Conservation (phyloP, 768 basidiomycete species). For the Suillus fuscotomentosus region DNA sequence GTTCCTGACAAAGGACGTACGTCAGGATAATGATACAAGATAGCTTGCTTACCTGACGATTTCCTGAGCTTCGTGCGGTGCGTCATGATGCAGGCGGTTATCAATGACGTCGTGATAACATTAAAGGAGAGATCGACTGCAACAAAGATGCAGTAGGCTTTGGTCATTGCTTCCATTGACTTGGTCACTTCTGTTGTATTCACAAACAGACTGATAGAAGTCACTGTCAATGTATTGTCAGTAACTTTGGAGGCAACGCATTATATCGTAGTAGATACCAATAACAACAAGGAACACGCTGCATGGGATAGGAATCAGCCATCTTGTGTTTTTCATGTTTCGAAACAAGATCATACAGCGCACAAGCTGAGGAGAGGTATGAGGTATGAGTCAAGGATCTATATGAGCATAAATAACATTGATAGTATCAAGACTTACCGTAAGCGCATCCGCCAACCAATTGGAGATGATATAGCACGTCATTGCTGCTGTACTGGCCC, state of each 20-base stretch:
- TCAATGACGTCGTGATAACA: slow-evolving; percentile 1
- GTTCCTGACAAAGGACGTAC: not conserved
- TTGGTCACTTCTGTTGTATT: not conserved
- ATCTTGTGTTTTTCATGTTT: not conserved
- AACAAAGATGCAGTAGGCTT: not conserved
- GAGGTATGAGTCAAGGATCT: not conserved
- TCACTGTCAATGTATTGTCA: not conserved
- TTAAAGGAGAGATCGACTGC: not conserved
- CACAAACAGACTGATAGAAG: not conserved
- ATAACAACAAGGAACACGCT: not conserved
- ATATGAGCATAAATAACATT: slow-evolving; percentile 5
- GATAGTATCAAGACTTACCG: slow-evolving; percentile 14
- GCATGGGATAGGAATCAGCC: not conserved
- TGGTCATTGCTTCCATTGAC: not conserved
- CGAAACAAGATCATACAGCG: not conserved
- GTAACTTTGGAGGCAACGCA: not conserved
- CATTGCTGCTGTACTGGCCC: slow-evolving; percentile 21
- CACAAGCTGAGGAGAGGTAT: not conserved
- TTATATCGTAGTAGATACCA: not conserved
- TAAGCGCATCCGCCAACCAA: slow-evolving; percentile 30
- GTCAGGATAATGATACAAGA: not conserved
- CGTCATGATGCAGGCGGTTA: not conserved
- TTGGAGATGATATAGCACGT: slow-evolving; percentile 24
- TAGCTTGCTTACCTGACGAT: not conserved
- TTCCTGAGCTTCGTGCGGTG: not conserved